Conservation (phyloP, 176 grass and related monocot species). For the Phoenix dactylifera region DNA sequence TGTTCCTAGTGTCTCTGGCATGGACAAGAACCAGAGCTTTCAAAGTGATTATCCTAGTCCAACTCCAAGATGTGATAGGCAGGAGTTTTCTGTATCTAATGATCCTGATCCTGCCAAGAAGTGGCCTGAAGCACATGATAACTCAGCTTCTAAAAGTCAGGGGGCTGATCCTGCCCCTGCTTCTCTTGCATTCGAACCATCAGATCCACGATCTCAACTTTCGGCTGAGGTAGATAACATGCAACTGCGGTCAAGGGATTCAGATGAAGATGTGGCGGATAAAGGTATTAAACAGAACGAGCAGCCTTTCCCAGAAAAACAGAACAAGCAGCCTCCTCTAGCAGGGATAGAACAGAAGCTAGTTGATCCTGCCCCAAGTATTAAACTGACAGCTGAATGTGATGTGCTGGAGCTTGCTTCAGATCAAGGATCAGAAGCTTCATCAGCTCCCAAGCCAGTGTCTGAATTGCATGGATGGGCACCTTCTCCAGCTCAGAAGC, state of each 20-base stretch:
- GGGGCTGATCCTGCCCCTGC: conserved; percentile 22
- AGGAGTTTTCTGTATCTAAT: neutral
- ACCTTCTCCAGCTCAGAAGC: conserved; percentile 42
- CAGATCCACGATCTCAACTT: conserved; percentile 23
- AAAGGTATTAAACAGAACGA: neutral
- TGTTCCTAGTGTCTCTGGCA: conserved; percentile 1
- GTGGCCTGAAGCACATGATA: conserved; percentile 33
- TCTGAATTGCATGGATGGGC: conserved; percentile 18
- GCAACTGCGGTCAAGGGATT: conserved; percentile 27
- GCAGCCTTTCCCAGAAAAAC: neutral
- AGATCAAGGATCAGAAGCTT: conserved; percentile 31
- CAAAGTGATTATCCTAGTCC: conserved; percentile 41
- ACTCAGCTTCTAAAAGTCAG: conserved; percentile 24
- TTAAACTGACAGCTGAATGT: conserved; percentile 19
- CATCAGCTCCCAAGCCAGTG: conserved; percentile 13
- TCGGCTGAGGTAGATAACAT: conserved; percentile 28
- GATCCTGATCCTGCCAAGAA: conserved; percentile 12
- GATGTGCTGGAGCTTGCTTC: conserved; percentile 37
- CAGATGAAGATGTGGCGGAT: conserved; percentile 23
- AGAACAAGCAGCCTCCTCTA: neutral
- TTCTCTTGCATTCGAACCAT: conserved; percentile 27
- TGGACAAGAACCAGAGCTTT: conserved; percentile 28
- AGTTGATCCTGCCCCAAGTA: neutral
- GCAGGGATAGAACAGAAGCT: neutral
- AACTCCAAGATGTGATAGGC: conserved; percentile 31